These are phyloP conservation scores for Rhizopogon vesiculosus DNA, from an alignment of 768 basidiomycete genomes.

Conservation along the genomic window DNA sequence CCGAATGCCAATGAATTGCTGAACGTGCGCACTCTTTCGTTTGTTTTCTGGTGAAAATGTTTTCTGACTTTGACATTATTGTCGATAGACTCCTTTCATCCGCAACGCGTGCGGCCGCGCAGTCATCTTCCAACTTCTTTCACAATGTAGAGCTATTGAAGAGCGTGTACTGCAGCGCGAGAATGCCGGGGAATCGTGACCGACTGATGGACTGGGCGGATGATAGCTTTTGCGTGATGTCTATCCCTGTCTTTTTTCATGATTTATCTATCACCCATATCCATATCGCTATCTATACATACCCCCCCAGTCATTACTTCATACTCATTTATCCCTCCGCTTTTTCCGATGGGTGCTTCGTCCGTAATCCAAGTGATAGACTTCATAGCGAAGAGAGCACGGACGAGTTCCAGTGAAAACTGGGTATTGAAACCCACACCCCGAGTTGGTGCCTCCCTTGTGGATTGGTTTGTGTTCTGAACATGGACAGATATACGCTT, in stretches of 20 bases:
- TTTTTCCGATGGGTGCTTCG: too few relatives aligned
- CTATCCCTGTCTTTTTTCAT: too few relatives aligned
- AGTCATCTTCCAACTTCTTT: constrained; percentile 62
- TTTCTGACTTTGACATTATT: constrained; percentile 1
- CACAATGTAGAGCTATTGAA: constrained; percentile 67
- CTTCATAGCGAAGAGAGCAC: background rate
- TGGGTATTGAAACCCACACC: constrained; percentile 62
- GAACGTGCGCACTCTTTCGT: constrained; percentile 40
- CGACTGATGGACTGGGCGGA: background rate
- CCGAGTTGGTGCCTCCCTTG: constrained; percentile 54
- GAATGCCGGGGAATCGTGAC: background rate
- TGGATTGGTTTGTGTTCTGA: constrained; percentile 8
- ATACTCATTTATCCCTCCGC: too few relatives aligned
- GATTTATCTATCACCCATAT: too few relatives aligned
- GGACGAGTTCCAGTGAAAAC: too few relatives aligned
- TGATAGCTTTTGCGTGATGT: too few relatives aligned
- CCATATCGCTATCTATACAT: too few relatives aligned
- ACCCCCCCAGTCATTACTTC: too few relatives aligned
- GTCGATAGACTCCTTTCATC: constrained; percentile 53
- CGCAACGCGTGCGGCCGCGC: constrained; percentile 63
- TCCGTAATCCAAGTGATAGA: background rate
- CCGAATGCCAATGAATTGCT: constrained; percentile 54
- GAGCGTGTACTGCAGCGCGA: constrained; percentile 26
- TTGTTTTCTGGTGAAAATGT: background rate
- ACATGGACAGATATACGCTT: constrained; percentile 64